phyloP scores from a whole-genome alignment of 331 rosid species.

The Malus hybrid region DNA sequence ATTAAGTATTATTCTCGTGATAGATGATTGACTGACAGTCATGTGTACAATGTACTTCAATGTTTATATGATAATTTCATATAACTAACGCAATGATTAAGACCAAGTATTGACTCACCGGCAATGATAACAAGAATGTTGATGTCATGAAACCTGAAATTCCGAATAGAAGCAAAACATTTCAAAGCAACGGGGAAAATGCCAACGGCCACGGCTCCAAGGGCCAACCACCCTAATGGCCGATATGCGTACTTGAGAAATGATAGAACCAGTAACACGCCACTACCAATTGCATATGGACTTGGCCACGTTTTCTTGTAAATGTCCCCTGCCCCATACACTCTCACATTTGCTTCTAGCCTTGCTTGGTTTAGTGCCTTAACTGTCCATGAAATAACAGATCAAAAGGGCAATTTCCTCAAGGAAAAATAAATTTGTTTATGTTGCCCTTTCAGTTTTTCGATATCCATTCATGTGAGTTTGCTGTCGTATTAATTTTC shows the following conservation, averaged over 20 bases:
- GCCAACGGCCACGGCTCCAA: constrained; percentile 61
- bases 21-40: too few species aligned
- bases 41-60: too few species aligned
- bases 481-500: not conserved
- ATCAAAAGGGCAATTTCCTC: not conserved
- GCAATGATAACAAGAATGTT: constrained; percentile 68
- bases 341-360: constrained; percentile 61
- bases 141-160: constrained; percentile 46
- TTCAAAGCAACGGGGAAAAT: constrained; percentile 41
- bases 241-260: constrained; percentile 42
- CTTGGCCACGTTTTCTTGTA: constrained; percentile 72
- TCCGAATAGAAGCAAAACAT: constrained; percentile 39
- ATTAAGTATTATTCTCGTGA: too few species aligned
- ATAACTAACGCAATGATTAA: too few species aligned
- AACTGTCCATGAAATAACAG: constrained; percentile 25
- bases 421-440: not conserved
- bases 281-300: constrained; percentile 50
- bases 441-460: not conserved
- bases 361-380: constrained; percentile 75
- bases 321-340: constrained; percentile 37
- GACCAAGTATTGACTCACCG: constrained; percentile 27
- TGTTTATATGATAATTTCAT: too few species aligned
- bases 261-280: constrained; percentile 46
- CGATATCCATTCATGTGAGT: not conserved
- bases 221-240: constrained; percentile 56